Percentiles rank a stretch among this genome's conserved stretches.
phyloP scores from a whole-genome alignment of 139 green algal genomes.

The Gonium pectorale region DNA sequence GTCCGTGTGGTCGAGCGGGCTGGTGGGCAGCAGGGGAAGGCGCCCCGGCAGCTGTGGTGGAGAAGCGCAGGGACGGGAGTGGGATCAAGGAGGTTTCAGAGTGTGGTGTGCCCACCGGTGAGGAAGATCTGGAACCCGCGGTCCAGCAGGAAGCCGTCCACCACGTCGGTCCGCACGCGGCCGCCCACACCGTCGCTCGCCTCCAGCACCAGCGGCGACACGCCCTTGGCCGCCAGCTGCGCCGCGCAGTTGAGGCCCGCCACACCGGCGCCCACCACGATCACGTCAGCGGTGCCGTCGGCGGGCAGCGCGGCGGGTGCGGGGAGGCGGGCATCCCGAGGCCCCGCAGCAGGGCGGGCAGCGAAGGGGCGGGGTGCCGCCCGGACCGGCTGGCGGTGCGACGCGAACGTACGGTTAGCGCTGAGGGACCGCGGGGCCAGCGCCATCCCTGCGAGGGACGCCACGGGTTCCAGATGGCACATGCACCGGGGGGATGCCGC shows the following conservation, averaged over 20 bases:
- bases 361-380: neutral
- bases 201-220: constrained; percentile 77
- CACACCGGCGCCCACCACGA: constrained; percentile 66
- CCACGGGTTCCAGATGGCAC: too few relatives aligned
- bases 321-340: neutral
- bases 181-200: constrained; percentile 92
- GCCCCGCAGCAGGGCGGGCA: neutral
- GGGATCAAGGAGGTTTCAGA: neutral
- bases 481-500: too few relatives aligned
- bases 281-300: constrained; percentile 50
- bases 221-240: neutral
- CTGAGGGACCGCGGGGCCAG: too few relatives aligned
- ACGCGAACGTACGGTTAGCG: too few relatives aligned
- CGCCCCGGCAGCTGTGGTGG: too few relatives aligned
- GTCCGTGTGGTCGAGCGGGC: too few relatives aligned
- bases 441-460: too few relatives aligned
- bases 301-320: constrained; percentile 3
- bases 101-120: constrained; percentile 55
- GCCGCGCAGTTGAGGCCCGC: constrained; percentile 59
- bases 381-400: neutral
- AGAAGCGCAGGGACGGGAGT: neutral
- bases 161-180: constrained; percentile 89
- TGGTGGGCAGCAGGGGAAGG: too few relatives aligned
- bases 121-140: constrained; percentile 99
- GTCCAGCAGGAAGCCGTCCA: constrained; percentile 96